Percentiles rank a stretch among this genome's conserved stretches.
Conservation (phyloP, 306 rosid genomes). For the Quercus gilva region DNA sequence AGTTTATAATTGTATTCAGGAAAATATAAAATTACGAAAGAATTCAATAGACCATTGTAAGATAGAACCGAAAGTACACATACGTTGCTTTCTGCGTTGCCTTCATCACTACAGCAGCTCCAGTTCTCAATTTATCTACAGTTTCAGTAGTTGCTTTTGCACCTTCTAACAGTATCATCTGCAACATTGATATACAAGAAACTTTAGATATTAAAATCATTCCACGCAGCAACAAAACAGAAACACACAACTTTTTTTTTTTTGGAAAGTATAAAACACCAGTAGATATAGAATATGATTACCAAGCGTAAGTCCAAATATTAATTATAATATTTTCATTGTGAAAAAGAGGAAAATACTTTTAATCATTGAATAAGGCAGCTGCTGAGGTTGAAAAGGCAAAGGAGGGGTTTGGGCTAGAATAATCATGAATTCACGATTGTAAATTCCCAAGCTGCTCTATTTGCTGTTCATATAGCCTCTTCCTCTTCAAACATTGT, state of each 20-base stretch:
- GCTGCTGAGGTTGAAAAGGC: too few relatives aligned
- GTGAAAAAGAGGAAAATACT: too few relatives aligned
- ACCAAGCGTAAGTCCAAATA: too few relatives aligned
- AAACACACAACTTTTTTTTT: background rate
- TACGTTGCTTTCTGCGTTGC: slow-evolving; percentile 99
- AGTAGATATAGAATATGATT: background rate
- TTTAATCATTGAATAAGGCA: too few relatives aligned
- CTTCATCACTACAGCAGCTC: slow-evolving; percentile 93
- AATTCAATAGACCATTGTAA: background rate
- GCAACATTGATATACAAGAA: slow-evolving; percentile 4
- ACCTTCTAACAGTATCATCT: slow-evolving; percentile 98
- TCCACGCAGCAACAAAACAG: background rate
- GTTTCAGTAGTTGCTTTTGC: slow-evolving; percentile 98
- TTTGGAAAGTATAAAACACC: background rate
- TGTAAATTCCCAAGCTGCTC: slow-evolving; percentile 98
- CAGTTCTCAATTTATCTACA: slow-evolving; percentile 88
- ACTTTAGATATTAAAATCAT: background rate
- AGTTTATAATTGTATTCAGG: too few relatives aligned
- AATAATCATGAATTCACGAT: slow-evolving; percentile 80
- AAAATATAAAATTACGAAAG: background rate
- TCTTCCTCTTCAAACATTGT: slow-evolving; percentile 94
- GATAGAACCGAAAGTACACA: slow-evolving; percentile 1
- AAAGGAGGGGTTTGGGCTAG: background rate
- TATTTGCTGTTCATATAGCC: slow-evolving; percentile 86
- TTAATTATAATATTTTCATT: too few relatives aligned